A percentile compares a stretch with the other conserved stretches of the same genome.
Evolutionary conservation across 202 grass and related monocot genomes (phyloP).

Genomic region (Sporobolus alterniflorus): DNA sequence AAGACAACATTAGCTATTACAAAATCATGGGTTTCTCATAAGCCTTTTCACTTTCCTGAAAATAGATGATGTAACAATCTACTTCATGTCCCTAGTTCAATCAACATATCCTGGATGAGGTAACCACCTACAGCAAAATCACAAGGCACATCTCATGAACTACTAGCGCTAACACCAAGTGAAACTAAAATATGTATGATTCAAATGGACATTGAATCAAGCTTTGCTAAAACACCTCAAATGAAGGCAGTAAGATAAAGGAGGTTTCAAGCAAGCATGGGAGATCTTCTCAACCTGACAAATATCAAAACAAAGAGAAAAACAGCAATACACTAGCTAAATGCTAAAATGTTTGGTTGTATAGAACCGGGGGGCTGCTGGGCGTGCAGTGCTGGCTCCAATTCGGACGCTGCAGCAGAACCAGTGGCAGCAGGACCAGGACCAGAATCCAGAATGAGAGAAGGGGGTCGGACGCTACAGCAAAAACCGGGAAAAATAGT

Average conservation of each 20-base stretch:
- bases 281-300: not conserved
- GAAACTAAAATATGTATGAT: not conserved
- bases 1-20: not conserved
- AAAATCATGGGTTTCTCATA: not conserved
- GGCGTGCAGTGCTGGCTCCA: too few species aligned
- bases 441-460: too few species aligned
- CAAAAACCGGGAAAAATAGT: too few species aligned
- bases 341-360: not conserved
- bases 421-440: too few species aligned
- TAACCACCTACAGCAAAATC: constrained; percentile 41
- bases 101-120: constrained; percentile 21
- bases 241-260: not conserved
- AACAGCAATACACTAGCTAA: not conserved
- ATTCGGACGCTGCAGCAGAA: too few species aligned
- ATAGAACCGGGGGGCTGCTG: too few species aligned
- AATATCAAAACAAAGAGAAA: not conserved
- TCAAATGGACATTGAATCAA: not conserved
- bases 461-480: too few species aligned
- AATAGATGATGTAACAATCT: constrained; percentile 9
- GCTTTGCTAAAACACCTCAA: not conserved
- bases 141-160: not conserved
- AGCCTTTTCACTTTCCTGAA: not conserved
- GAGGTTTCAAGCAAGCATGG: not conserved
- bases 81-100: constrained; percentile 2
- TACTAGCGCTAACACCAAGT: not conserved